phyloP scores from a whole-genome alignment of 1,139 yeast species.

The Debaryomycetaceae sp. region DNA sequence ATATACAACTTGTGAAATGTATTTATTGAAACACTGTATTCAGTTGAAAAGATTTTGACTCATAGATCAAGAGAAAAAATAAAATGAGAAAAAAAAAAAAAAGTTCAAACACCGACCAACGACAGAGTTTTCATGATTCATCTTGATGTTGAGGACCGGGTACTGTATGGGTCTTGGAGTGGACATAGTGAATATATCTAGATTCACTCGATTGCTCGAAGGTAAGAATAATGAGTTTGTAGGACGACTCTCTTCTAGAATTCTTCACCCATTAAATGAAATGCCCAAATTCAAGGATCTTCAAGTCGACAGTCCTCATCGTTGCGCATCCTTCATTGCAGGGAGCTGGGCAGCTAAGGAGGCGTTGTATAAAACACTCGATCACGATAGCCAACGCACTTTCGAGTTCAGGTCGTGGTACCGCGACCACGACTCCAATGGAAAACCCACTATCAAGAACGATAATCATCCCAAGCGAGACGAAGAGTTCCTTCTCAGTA shows the following conservation, averaged over 20 bases:
- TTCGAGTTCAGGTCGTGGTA: slow-evolving; percentile 67
- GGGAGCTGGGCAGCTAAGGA: slow-evolving; percentile 77
- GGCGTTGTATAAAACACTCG: slow-evolving; percentile 65
- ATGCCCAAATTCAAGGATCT: slow-evolving; percentile 30
- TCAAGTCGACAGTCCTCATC: slow-evolving; percentile 12
- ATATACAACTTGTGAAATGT: no score
- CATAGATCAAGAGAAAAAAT: neutral
- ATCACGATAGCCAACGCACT: slow-evolving; percentile 40
- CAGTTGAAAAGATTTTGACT: neutral
- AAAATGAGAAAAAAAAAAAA: neutral
- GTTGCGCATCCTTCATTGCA: slow-evolving; percentile 41
- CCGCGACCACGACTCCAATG: slow-evolving; percentile 33
- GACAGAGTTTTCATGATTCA: neutral
- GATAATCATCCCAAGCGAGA: slow-evolving; percentile 23
- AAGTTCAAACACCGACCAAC: neutral
- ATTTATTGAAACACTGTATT: no score
- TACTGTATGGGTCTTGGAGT: slow-evolving; percentile 53
- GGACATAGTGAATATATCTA: slow-evolving; percentile 51
- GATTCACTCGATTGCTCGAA: slow-evolving; percentile 46
- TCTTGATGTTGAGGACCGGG: neutral
- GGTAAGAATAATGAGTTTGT: slow-evolving; percentile 24
- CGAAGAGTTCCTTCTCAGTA: slow-evolving; percentile 52
- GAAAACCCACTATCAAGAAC: slow-evolving; percentile 38
- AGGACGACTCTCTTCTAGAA: slow-evolving; percentile 41
- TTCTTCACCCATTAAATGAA: slow-evolving; percentile 51